Conservation (phyloP, 805 yeast genomes). For the Ogataea nonfermentans region DNA sequence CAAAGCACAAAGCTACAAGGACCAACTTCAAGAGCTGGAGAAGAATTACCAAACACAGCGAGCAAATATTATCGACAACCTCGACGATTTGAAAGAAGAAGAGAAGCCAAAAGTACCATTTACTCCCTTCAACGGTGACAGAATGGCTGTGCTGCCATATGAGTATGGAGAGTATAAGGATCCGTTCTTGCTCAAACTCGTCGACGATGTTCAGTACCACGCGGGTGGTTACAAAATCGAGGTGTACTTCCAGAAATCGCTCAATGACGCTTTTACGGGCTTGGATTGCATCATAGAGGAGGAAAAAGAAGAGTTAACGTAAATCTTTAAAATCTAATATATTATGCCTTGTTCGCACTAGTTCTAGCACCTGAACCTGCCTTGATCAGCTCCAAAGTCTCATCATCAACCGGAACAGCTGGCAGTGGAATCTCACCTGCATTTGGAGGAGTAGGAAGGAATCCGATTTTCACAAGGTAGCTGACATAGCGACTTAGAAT, state of each 20-base stretch:
- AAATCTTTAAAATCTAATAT: conserved; percentile 6
- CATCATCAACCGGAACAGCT: conserved; percentile 49
- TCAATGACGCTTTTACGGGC: conserved; percentile 89
- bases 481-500: conserved; percentile 76
- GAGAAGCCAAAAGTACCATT: conserved; percentile 52
- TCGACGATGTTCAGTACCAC: conserved; percentile 57
- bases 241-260: conserved; percentile 67
- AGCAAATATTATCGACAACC: conserved; percentile 26
- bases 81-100: conserved; percentile 31
- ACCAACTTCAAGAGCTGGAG: conserved; percentile 46
- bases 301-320: conserved; percentile 39
- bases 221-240: conserved; percentile 86
- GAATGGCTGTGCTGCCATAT: conserved; percentile 56
- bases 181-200: conserved; percentile 46
- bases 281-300: conserved; percentile 74
- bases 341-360: conserved; percentile 42
- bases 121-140: conserved; percentile 93
- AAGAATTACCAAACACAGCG: conserved; percentile 29
- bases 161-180: conserved; percentile 50
- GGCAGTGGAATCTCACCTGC: conserved; percentile 51
- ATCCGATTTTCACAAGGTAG: conserved; percentile 77
- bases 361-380: conserved; percentile 77
- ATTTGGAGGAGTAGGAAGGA: conserved; percentile 53
- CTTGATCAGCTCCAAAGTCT: conserved; percentile 54
- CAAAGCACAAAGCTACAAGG: conserved; percentile 63